phyloP scores from a whole-genome alignment of 352 stramenopile genomes.

The Pythium aristosporum region DNA sequence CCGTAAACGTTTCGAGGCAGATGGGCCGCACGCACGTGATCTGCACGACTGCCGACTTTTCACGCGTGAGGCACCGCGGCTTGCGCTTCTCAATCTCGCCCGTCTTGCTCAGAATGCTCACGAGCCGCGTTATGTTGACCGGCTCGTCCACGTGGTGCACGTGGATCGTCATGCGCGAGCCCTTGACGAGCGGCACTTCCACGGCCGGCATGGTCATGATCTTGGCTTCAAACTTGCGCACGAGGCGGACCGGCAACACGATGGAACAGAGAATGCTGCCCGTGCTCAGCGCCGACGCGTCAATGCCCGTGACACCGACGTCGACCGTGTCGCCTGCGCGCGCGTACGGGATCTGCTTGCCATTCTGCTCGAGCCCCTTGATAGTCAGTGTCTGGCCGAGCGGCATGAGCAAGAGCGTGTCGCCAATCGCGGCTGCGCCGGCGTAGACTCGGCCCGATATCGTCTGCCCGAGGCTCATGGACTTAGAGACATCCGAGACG shows the following conservation, averaged over 20 bases:
- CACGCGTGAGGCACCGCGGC: conserved; percentile 83
- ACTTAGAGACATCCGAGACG: conserved; percentile 85
- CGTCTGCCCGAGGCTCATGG: conserved; percentile 75
- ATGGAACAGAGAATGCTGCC: conserved; percentile 86
- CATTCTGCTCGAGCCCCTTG: conserved; percentile 78
- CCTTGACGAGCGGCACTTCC: conserved; percentile 84
- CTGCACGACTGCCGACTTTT: conserved; percentile 80
- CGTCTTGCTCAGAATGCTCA: conserved; percentile 70
- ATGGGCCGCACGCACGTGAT: conserved; percentile 77
- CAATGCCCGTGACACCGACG: conserved; percentile 74
- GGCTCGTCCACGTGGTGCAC: conserved; percentile 87
- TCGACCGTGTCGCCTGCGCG: conserved; percentile 79
- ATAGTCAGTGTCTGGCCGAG: conserved; percentile 36
- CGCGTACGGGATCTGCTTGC: conserved; percentile 53
- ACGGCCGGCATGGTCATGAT: conserved; percentile 89
- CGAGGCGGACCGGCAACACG: conserved; percentile 67
- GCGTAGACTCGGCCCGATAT: conserved; percentile 87
- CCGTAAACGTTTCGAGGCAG: conserved; percentile 79
- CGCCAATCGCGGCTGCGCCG: conserved; percentile 58
- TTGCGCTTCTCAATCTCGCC: conserved; percentile 82
- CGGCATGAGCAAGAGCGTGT: conserved; percentile 49
- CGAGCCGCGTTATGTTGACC: conserved; percentile 73
- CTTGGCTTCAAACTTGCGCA: conserved; percentile 82
- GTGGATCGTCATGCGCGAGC: conserved; percentile 80
- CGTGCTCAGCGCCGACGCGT: conserved; percentile 64